Evolutionary conservation across 176 grass and related monocot species (phyloP).

Genomic region (maize (Zea mays)): DNA sequence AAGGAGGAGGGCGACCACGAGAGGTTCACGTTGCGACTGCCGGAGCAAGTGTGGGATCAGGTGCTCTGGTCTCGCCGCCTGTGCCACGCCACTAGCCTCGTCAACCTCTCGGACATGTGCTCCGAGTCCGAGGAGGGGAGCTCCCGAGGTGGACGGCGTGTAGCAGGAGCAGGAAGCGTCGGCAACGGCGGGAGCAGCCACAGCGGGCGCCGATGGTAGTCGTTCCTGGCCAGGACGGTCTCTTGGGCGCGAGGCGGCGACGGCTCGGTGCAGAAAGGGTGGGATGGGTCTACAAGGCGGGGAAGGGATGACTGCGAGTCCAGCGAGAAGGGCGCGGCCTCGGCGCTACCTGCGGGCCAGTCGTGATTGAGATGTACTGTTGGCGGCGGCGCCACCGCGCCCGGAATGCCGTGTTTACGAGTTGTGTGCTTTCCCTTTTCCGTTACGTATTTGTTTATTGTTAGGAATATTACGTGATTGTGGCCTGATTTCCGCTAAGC

Average conservation of each 20-base stretch:
- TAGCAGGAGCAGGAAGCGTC: constrained; percentile 32
- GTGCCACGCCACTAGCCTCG: constrained; percentile 64
- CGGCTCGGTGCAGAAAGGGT: constrained; percentile 41
- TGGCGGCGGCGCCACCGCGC: background rate
- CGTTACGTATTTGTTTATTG: background rate
- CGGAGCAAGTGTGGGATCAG: constrained; percentile 56
- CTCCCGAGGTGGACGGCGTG: constrained; percentile 36
- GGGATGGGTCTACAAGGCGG: constrained; percentile 39
- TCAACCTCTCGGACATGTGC: constrained; percentile 48
- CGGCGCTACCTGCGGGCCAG: background rate
- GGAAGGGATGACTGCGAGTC: constrained; percentile 43
- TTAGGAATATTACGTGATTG: constrained; percentile 10
- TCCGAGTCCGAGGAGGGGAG: constrained; percentile 56
- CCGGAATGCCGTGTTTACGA: background rate
- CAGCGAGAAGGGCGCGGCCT: constrained; percentile 39
- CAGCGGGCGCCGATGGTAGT: constrained; percentile 52
- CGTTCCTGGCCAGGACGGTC: constrained; percentile 51
- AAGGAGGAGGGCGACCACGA: constrained; percentile 42
- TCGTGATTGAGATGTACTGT: background rate
- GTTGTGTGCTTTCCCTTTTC: background rate
- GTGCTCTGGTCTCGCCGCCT: constrained; percentile 58
- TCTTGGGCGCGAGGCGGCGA: constrained; percentile 51
- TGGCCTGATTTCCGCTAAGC: background rate
- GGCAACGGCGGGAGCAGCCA: constrained; percentile 51
- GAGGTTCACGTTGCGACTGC: constrained; percentile 78